These are phyloP conservation scores for Trichaptum fuscoviolaceum DNA, from an alignment of 768 basidiomycete genomes.

Conservation along the genomic window DNA sequence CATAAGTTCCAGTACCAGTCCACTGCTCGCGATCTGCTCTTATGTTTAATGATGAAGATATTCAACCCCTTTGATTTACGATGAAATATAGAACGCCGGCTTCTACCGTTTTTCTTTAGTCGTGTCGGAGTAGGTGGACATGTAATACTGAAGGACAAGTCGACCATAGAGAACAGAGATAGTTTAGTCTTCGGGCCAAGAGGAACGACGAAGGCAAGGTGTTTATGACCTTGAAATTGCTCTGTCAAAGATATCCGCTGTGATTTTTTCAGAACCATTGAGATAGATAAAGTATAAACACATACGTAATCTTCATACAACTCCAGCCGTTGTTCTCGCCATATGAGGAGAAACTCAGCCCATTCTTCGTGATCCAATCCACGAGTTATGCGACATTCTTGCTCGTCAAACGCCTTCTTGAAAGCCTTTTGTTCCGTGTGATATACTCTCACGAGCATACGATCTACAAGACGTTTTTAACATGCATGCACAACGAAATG, in stretches of 20 bases:
- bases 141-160: conserved; percentile 74
- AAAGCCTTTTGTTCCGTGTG: conserved; percentile 53
- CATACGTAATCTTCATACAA: conserved; percentile 82
- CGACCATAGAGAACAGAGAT: conserved; percentile 85
- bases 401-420: conserved; percentile 56
- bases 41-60: conserved; percentile 81
- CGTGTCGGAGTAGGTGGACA: conserved; percentile 51
- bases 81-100: conserved; percentile 44
- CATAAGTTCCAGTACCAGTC: conserved; percentile 93
- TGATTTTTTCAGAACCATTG: neutral
- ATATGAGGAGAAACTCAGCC: conserved; percentile 83
- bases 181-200: conserved; percentile 59
- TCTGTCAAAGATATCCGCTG: conserved; percentile 56
- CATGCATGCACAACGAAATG: conserved; percentile 6
- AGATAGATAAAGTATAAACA: conserved; percentile 6
- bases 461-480: conserved; percentile 45
- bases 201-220: conserved; percentile 75
- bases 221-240: conserved; percentile 64
- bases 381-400: conserved; percentile 56
- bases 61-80: conserved; percentile 63
- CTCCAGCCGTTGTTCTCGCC: conserved; percentile 73
- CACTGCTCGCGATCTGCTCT: conserved; percentile 67
- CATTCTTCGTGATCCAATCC: conserved; percentile 60
- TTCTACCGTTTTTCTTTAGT: conserved; percentile 26
- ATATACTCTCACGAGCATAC: conserved; percentile 80